A percentile compares a stretch with the other conserved stretches of the same genome.
Evolutionary conservation across 1,284 basidiomycete genomes (phyloP).

Genomic region (Schizophyllum amplum): DNA sequence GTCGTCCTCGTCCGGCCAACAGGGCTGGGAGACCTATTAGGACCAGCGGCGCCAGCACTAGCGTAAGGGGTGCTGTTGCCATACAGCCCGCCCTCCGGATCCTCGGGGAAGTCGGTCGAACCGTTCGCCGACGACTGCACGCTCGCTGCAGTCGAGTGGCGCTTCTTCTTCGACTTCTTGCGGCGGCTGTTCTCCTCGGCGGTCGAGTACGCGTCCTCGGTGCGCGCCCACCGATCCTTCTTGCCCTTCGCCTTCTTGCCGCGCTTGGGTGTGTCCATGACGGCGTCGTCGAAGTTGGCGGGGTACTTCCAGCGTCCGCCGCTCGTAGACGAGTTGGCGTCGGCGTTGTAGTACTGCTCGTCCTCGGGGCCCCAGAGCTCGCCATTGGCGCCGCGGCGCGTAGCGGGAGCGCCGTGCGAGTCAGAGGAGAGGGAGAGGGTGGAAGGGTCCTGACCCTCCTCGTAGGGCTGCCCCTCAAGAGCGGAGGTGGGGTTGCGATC

Average conservation of each 20-base stretch:
- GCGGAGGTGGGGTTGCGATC: constrained; percentile 73
- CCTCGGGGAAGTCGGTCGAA: constrained; percentile 59
- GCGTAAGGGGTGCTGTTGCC: constrained; percentile 22
- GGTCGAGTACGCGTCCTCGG: constrained; percentile 68
- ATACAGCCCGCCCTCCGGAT: constrained; percentile 54
- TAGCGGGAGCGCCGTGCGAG: constrained; percentile 32
- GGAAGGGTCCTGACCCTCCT: constrained; percentile 72
- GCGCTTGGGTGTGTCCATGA: constrained; percentile 29
- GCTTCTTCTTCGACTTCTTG: constrained; percentile 50
- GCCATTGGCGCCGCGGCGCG: constrained; percentile 28
- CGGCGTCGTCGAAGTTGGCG: constrained; percentile 68
- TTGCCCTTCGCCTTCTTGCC: constrained; percentile 60
- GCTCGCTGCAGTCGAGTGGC: constrained; percentile 35
- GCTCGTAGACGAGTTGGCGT: constrained; percentile 28
- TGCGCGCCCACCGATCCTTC: constrained; percentile 78
- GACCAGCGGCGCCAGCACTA: constrained; percentile 12
- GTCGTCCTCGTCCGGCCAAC: constrained; percentile 17
- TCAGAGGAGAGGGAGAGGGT: constrained; percentile 27
- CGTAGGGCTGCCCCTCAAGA: constrained; percentile 63
- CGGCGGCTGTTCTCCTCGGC: constrained; percentile 40
- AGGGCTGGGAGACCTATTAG: constrained; percentile 12
- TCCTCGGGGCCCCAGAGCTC: constrained; percentile 64
- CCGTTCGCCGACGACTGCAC: constrained; percentile 27
- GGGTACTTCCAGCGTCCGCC: constrained; percentile 73
- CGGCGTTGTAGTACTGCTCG: constrained; percentile 58